These are phyloP conservation scores for Dactylonectria estremocensis DNA, from an alignment of 2,329 filamentous ascomycete genomes.

Conservation along the genomic window DNA sequence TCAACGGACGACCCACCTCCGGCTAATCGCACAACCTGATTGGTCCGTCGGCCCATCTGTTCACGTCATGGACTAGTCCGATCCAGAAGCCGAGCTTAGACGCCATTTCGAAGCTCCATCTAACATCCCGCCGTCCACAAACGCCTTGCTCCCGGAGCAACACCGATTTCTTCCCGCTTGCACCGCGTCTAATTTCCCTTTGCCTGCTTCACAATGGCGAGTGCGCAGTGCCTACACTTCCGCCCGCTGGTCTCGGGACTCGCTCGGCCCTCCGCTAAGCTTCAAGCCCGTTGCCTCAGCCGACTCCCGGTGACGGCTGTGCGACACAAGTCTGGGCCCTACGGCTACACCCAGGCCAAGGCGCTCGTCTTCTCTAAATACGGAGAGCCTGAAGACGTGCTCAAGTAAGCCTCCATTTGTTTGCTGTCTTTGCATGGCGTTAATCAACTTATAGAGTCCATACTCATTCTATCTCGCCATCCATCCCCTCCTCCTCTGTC, in stretches of 20 bases:
- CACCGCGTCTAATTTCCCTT: neutral
- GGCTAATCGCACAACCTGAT: conserved; percentile 13
- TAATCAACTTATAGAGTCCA: conserved; percentile 68
- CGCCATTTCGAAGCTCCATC: conserved; percentile 11
- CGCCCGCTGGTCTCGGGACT: conserved; percentile 42
- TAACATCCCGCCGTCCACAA: neutral
- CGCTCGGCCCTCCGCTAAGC: conserved; percentile 41
- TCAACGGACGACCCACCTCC: conserved; percentile 4
- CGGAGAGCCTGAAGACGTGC: conserved; percentile 81
- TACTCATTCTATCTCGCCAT: conserved; percentile 82
- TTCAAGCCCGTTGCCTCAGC: conserved; percentile 33
- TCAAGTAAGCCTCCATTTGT: conserved; percentile 63
- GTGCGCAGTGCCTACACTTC: conserved; percentile 41
- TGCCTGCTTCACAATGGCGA: conserved; percentile 40
- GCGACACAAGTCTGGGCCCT: conserved; percentile 72
- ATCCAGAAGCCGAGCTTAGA: conserved; percentile 26
- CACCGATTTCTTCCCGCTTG: neutral
- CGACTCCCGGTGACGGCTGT: conserved; percentile 48
- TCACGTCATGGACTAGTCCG: conserved; percentile 30
- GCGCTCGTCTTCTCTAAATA: conserved; percentile 82
- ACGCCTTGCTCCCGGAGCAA: neutral
- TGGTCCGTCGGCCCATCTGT: conserved; percentile 9
- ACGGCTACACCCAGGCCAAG: conserved; percentile 89
- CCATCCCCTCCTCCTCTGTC: conserved; percentile 74
- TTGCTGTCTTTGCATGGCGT: neutral